A percentile compares a stretch with the other conserved stretches of the same genome.
These are phyloP conservation scores for Solanum clarkiae DNA, from an alignment of 257 asterid genomes.

Conservation along the genomic window DNA sequence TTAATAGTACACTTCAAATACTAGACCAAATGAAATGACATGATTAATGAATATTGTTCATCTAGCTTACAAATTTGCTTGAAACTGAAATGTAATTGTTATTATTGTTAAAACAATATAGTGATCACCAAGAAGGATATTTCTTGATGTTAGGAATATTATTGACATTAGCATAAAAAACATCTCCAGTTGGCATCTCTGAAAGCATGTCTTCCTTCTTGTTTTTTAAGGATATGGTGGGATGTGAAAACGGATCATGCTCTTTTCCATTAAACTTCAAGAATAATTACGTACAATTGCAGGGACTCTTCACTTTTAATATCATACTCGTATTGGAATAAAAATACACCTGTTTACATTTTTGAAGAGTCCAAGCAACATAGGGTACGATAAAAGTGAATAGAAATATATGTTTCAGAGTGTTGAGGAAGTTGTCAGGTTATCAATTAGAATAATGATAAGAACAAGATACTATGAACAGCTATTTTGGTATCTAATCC, in stretches of 20 bases:
- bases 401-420: background rate
- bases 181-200: background rate
- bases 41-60: background rate
- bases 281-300: background rate
- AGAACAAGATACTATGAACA: slow-evolving; percentile 31
- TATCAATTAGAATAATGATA: background rate
- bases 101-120: background rate
- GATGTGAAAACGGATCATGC: background rate
- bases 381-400: background rate
- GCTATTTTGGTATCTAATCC: slow-evolving; percentile 19
- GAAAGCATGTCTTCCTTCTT: background rate
- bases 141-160: background rate
- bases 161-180: background rate
- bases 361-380: background rate
- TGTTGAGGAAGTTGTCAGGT: background rate
- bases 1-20: background rate
- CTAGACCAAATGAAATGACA: background rate
- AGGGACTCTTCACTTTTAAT: background rate
- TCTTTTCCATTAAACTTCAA: background rate
- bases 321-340: accelerated
- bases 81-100: background rate
- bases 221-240: background rate
- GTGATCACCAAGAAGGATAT: background rate
- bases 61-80: background rate
- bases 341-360: background rate